Evolutionary conservation across 2,329 filamentous ascomycete genomes (phyloP).

Genomic region (Pleurostoma richardsiae): DNA sequence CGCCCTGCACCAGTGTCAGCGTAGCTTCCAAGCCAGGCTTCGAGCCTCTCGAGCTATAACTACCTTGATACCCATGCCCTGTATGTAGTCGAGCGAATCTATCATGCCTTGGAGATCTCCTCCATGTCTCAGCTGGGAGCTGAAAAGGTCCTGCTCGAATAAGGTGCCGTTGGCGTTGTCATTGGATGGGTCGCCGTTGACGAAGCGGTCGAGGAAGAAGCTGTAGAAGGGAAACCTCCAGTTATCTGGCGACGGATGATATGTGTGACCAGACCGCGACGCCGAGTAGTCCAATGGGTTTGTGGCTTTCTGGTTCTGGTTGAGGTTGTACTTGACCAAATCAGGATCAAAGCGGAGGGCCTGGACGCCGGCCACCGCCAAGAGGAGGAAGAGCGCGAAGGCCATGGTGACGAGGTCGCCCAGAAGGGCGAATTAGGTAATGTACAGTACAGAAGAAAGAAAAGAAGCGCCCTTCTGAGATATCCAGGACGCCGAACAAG

Average conservation of each 20-base stretch:
- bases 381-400: slow-evolving; percentile 6
- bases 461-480: neutral
- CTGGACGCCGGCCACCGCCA: slow-evolving; percentile 10
- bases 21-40: neutral
- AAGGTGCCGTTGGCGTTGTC: slow-evolving; percentile 58
- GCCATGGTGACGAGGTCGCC: slow-evolving; percentile 12
- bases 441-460: neutral
- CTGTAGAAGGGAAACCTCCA: slow-evolving; percentile 64
- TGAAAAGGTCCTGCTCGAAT: slow-evolving; percentile 55
- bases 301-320: slow-evolving; percentile 48
- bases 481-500: neutral
- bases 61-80: slow-evolving; percentile 60
- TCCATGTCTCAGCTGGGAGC: slow-evolving; percentile 57
- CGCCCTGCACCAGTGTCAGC: slow-evolving; percentile 28
- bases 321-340: slow-evolving; percentile 50
- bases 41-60: neutral
- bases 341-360: slow-evolving; percentile 16
- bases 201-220: slow-evolving; percentile 57
- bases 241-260: slow-evolving; percentile 49
- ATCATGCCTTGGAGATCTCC: slow-evolving; percentile 55
- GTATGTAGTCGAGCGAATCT: slow-evolving; percentile 57
- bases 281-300: slow-evolving; percentile 52
- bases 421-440: slow-evolving; percentile 8
- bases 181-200: slow-evolving; percentile 60
- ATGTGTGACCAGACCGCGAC: slow-evolving; percentile 46